These are phyloP conservation scores for Austroboletus festivus DNA, from an alignment of 768 basidiomycete genomes.

Conservation along the genomic window DNA sequence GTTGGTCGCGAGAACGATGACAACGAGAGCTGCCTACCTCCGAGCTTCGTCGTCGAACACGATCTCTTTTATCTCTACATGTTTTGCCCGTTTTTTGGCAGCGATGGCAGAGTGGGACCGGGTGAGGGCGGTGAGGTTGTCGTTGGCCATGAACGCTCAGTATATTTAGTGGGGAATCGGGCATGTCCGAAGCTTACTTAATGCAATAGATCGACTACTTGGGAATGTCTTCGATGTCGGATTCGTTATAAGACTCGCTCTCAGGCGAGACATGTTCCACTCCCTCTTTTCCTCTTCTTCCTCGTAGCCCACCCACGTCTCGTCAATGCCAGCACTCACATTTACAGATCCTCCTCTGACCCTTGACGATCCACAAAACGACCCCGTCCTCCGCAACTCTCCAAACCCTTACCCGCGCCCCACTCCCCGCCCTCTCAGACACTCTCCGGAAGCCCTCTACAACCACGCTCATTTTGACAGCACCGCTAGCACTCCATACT, in stretches of 20 bases:
- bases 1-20: constrained; percentile 15
- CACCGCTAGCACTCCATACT: constrained; percentile 1
- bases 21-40: constrained; percentile 42
- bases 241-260: constrained; percentile 33
- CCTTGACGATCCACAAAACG: constrained; percentile 3
- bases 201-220: constrained; percentile 24
- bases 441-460: constrained; percentile 13
- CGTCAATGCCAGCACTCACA: constrained; percentile 31
- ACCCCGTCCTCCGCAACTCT: constrained; percentile 3
- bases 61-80: constrained; percentile 71
- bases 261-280: constrained; percentile 32
- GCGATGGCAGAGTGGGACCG: constrained; percentile 60
- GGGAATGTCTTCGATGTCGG: constrained; percentile 25
- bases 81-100: constrained; percentile 63
- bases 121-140: constrained; percentile 58
- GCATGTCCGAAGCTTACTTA: constrained; percentile 25
- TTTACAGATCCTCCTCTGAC: constrained; percentile 6
- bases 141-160: constrained; percentile 28
- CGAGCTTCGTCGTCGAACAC: constrained; percentile 86
- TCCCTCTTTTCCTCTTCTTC: constrained; percentile 19
- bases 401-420: constrained; percentile 23
- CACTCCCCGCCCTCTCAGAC: constrained; percentile 16
- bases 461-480: constrained; percentile 27
- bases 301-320: not conserved
- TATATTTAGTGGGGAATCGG: constrained; percentile 13